Conservation (phyloP, 352 stramenopile genomes). For the Phytophthora kernoviae region DNA sequence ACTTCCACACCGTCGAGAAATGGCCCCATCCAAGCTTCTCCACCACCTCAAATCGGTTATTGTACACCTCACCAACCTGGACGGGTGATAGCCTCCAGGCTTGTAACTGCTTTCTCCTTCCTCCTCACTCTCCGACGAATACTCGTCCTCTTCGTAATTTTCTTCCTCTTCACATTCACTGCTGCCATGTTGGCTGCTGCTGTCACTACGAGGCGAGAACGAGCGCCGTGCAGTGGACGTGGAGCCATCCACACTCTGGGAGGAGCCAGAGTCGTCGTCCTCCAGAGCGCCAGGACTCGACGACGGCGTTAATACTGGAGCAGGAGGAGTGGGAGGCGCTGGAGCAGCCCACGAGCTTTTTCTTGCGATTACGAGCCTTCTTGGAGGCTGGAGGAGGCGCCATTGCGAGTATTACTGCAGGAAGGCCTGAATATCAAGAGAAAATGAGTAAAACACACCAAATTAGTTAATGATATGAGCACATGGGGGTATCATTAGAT, state of each 20-base stretch:
- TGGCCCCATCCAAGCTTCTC: conserved; percentile 99
- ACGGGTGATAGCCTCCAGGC: conserved; percentile 98
- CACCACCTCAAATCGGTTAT: conserved; percentile 94
- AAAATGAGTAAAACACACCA: conserved; percentile 1
- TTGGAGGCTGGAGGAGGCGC: conserved; percentile 17
- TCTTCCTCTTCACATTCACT: conserved; percentile 28
- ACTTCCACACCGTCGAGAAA: conserved; percentile 99
- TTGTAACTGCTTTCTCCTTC: conserved; percentile 97
- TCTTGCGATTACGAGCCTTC: conserved; percentile 41
- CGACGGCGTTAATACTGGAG: conserved; percentile 10
- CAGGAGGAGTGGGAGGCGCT: conserved; percentile 10
- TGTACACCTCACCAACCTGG: conserved; percentile 91
- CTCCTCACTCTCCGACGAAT: conserved; percentile 83
- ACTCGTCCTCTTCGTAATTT: conserved; percentile 87
- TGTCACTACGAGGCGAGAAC: conserved; percentile 37
- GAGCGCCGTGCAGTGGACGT: conserved; percentile 34
- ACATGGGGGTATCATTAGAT: background rate
- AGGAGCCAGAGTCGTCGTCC: conserved; percentile 20
- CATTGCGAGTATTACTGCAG: conserved; percentile 16
- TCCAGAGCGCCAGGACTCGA: conserved; percentile 24
- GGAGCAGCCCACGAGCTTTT: conserved; percentile 27
- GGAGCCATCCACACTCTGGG: conserved; percentile 25
- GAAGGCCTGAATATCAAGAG: conserved; percentile 12
- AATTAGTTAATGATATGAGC: background rate
- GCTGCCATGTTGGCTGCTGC: conserved; percentile 25